Percentiles rank a stretch among this genome's conserved stretches.
Conservation (phyloP, 176 grass and related monocot genomes). For the Avena eriantha region DNA sequence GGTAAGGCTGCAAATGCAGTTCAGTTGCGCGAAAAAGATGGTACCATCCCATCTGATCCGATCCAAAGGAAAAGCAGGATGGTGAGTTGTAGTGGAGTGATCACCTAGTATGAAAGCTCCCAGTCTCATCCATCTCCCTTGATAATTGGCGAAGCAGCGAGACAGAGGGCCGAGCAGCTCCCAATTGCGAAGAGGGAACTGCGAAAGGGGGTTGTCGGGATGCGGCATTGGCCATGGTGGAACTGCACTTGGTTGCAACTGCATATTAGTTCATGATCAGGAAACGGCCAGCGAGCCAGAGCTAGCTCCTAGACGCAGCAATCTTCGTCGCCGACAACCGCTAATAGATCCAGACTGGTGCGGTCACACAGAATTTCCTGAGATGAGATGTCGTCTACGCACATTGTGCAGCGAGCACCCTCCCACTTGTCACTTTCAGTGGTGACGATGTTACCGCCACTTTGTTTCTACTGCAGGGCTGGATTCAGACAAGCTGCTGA, state of each 20-base stretch:
- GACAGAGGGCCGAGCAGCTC: background rate
- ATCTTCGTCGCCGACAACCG: background rate
- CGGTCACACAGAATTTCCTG: background rate
- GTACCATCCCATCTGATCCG: conserved; percentile 23
- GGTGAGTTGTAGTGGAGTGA: conserved; percentile 31
- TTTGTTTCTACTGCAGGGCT: background rate
- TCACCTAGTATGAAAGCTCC: conserved; percentile 46
- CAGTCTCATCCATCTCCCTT: conserved; percentile 38
- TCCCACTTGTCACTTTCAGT: conserved; percentile 22
- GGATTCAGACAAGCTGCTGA: background rate
- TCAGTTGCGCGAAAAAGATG: conserved; percentile 6
- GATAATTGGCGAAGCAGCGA: conserved; percentile 14
- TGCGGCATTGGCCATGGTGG: conserved; percentile 1
- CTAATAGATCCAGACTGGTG: conserved; percentile 9
- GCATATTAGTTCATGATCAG: conserved; percentile 27
- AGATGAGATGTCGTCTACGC: background rate
- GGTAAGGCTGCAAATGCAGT: conserved; percentile 20
- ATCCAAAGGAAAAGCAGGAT: conserved; percentile 42
- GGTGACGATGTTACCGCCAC: background rate
- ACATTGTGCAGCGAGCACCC: conserved; percentile 21
- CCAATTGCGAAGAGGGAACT: background rate
- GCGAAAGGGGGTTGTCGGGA: background rate
- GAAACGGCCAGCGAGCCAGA: background rate
- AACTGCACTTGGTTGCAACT: conserved; percentile 26
- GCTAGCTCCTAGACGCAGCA: background rate